Conservation (phyloP, 2,329 filamentous ascomycete genomes). For the Sclerotinia trifoliorum region DNA sequence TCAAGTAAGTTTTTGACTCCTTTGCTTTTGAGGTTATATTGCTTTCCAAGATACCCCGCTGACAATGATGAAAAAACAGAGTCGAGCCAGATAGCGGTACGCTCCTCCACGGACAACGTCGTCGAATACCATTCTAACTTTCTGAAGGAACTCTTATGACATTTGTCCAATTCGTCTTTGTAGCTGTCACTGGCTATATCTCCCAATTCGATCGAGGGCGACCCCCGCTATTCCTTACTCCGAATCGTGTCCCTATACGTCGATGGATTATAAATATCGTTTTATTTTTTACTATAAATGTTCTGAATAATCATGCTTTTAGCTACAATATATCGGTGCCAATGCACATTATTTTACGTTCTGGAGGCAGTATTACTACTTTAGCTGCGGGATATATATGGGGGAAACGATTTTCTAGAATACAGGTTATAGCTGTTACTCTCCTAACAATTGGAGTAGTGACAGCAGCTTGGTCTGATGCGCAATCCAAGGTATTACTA, state of each 20-base stretch:
- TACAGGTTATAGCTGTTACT: constrained; percentile 78
- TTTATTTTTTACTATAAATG: constrained; percentile 90
- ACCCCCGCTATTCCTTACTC: constrained; percentile 69
- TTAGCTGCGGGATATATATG: constrained; percentile 86
- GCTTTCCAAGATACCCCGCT: constrained; percentile 15
- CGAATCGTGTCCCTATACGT: constrained; percentile 75
- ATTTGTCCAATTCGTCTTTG: constrained; percentile 85
- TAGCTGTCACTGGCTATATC: constrained; percentile 73
- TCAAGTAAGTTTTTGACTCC: constrained; percentile 65
- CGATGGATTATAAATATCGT: constrained; percentile 88
- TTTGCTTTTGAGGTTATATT: constrained; percentile 1
- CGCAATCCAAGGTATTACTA: constrained; percentile 68
- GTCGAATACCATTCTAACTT: constrained; percentile 26
- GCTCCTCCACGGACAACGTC: constrained; percentile 26
- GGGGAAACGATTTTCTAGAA: constrained; percentile 77
- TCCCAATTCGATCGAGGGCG: constrained; percentile 68
- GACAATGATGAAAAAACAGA: constrained; percentile 46
- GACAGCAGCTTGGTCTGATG: constrained; percentile 85
- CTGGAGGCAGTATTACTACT: constrained; percentile 92
- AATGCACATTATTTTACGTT: constrained; percentile 93
- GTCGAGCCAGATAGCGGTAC: constrained; percentile 81
- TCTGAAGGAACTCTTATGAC: constrained; percentile 73
- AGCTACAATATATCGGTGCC: constrained; percentile 96
- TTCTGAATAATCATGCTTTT: constrained; percentile 97
- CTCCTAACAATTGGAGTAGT: constrained; percentile 85